Percentiles rank a stretch among this genome's conserved stretches.
These are phyloP conservation scores for Leccinum arenicola DNA, from an alignment of 768 basidiomycete species.

Conservation along the genomic window DNA sequence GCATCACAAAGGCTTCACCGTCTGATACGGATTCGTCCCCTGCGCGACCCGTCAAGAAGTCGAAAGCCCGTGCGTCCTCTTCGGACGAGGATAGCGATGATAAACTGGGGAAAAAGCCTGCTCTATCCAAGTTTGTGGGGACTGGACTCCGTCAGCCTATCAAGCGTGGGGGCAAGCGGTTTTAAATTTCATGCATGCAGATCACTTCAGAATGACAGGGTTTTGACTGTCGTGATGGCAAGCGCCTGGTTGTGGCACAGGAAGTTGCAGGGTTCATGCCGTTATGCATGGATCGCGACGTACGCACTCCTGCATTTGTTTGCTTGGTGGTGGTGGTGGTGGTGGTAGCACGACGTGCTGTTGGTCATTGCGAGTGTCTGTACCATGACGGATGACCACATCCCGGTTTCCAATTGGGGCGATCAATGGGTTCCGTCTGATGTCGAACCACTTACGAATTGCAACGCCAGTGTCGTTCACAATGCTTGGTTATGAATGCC, in stretches of 20 bases:
- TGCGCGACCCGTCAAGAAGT: constrained; percentile 47
- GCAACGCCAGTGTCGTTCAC: not conserved
- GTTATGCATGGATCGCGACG: constrained; percentile 1
- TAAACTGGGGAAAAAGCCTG: constrained; percentile 43
- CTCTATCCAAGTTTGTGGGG: constrained; percentile 40
- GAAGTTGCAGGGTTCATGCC: constrained; percentile 9
- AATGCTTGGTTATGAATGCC: not conserved
- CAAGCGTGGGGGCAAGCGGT: constrained; percentile 68
- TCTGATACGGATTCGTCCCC: constrained; percentile 55
- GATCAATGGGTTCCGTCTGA: not conserved
- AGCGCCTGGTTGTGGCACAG: not conserved
- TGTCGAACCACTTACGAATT: not conserved
- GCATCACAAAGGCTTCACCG: constrained; percentile 21
- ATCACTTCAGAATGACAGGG: not conserved
- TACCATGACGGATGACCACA: not conserved
- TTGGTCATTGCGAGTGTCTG: constrained; percentile 4
- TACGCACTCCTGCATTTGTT: not conserved
- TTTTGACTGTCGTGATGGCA: not conserved
- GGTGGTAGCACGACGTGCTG: not conserved
- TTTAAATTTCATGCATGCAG: constrained; percentile 44
- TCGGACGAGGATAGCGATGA: constrained; percentile 61
- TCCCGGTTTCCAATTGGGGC: not conserved
- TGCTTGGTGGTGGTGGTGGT: not conserved
- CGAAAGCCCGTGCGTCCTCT: constrained; percentile 35
- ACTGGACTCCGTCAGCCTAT: constrained; percentile 66